A percentile compares a stretch with the other conserved stretches of the same genome.
These are phyloP conservation scores for Rhizopus microsporus DNA, from an alignment of 371 early-diverging fungal species.

Conservation along the genomic window DNA sequence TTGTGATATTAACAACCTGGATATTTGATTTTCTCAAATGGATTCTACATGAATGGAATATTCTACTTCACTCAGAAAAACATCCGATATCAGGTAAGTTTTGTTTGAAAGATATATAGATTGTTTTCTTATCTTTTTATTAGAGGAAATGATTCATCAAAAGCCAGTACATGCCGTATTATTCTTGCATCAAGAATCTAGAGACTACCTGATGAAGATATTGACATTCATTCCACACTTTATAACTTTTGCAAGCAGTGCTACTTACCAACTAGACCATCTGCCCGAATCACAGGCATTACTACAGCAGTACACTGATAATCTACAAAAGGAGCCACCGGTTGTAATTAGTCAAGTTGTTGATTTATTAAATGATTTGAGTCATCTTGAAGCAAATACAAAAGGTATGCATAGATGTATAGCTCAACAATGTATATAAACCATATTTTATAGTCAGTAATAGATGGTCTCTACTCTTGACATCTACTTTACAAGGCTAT, in stretches of 20 bases:
- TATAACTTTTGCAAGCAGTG: conserved; percentile 24
- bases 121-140: conserved; percentile 10
- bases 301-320: conserved; percentile 27
- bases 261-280: conserved; percentile 30
- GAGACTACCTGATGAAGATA: conserved; percentile 24
- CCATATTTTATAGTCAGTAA: background rate
- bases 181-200: conserved; percentile 32
- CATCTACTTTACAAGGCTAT: conserved; percentile 14
- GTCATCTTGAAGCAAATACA: conserved; percentile 10
- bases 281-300: conserved; percentile 30
- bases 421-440: background rate
- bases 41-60: conserved; percentile 41
- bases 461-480: conserved; percentile 23
- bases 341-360: conserved; percentile 31
- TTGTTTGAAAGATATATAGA: background rate
- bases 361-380: conserved; percentile 31
- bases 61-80: conserved; percentile 33
- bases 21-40: conserved; percentile 36
- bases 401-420: conserved; percentile 15
- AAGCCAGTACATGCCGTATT: conserved; percentile 37
- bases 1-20: conserved; percentile 41
- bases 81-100: conserved; percentile 32
- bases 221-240: conserved; percentile 37
- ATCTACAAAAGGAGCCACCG: conserved; percentile 26
- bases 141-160: background rate